These are phyloP conservation scores for Kazachstania viticola DNA, from an alignment of 805 yeast species.

Conservation along the genomic window DNA sequence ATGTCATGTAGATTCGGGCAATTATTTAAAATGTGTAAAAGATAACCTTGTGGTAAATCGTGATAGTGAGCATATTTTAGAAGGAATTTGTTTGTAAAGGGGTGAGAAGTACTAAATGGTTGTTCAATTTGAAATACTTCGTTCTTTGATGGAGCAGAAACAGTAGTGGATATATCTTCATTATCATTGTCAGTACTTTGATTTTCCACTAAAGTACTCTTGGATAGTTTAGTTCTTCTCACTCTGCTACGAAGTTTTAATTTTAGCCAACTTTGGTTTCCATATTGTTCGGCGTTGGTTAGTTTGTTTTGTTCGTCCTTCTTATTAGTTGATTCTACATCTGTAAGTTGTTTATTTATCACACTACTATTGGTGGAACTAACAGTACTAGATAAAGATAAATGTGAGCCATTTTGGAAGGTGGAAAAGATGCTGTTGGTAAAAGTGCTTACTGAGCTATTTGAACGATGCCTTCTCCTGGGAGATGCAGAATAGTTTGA, in stretches of 20 bases:
- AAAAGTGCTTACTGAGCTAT: slow-evolving; percentile 20
- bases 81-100: slow-evolving; percentile 48
- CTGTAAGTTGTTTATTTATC: no score
- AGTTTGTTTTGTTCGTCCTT: not conserved
- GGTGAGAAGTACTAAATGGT: slow-evolving; percentile 32
- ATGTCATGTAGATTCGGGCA: slow-evolving; percentile 51
- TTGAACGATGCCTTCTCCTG: slow-evolving; percentile 15
- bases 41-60: slow-evolving; percentile 70
- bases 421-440: slow-evolving; percentile 25
- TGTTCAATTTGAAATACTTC: slow-evolving; percentile 1
- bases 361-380: slow-evolving; percentile 1
- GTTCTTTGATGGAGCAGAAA: no score
- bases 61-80: slow-evolving; percentile 51
- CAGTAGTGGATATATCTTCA: not conserved
- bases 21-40: slow-evolving; percentile 53
- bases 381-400: slow-evolving; percentile 8
- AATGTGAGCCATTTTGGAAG: slow-evolving; percentile 15
- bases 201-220: not conserved
- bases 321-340: no score
- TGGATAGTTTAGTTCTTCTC: no score
- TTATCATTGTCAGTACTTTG: not conserved
- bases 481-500: not conserved
- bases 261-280: slow-evolving; percentile 13
- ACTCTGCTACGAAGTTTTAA: slow-evolving; percentile 4
- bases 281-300: not conserved